These are phyloP conservation scores for Akanthomyces uredinophilus DNA, from an alignment of 2,329 filamentous ascomycete genomes.

Conservation along the genomic window DNA sequence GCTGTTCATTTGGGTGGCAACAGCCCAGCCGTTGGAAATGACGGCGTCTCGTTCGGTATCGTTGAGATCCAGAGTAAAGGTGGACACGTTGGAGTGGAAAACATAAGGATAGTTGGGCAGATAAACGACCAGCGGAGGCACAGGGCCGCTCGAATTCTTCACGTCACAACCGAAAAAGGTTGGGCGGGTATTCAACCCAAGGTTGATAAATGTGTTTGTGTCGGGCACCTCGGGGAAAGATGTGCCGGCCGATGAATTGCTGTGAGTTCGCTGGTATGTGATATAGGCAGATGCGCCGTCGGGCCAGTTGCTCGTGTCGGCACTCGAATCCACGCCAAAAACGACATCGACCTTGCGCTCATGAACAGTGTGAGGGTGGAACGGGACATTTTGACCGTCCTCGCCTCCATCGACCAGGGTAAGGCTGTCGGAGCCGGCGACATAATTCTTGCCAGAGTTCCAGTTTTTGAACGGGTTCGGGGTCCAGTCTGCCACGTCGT, in stretches of 20 bases:
- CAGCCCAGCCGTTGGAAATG: conserved; percentile 80
- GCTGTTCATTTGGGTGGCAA: conserved; percentile 76
- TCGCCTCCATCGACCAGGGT: conserved; percentile 78
- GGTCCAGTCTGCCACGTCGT: conserved; percentile 70
- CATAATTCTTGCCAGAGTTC: conserved; percentile 40
- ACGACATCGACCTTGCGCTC: conserved; percentile 55
- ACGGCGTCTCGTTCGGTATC: conserved; percentile 67
- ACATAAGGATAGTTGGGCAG: conserved; percentile 74
- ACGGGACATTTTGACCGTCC: conserved; percentile 73
- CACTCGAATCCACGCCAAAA: conserved; percentile 59
- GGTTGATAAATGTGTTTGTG: conserved; percentile 49
- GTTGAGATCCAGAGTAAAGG: conserved; percentile 63
- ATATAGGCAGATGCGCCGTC: conserved; percentile 55
- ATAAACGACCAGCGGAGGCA: conserved; percentile 73
- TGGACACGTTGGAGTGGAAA: conserved; percentile 71
- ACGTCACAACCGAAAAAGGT: conserved; percentile 63
- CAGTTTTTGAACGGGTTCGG: conserved; percentile 56
- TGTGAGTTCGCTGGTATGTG: conserved; percentile 49
- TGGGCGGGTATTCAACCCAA: conserved; percentile 54
- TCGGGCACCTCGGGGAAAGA: conserved; percentile 56
- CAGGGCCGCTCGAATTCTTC: conserved; percentile 43
- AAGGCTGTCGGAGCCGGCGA: conserved; percentile 45
- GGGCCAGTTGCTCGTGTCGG: conserved; percentile 57
- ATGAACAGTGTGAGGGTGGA: conserved; percentile 56
- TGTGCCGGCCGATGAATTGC: conserved; percentile 45